Evolutionary conservation across 1,284 basidiomycete species (phyloP).

Genomic region (Wallemia mellicola): DNA sequence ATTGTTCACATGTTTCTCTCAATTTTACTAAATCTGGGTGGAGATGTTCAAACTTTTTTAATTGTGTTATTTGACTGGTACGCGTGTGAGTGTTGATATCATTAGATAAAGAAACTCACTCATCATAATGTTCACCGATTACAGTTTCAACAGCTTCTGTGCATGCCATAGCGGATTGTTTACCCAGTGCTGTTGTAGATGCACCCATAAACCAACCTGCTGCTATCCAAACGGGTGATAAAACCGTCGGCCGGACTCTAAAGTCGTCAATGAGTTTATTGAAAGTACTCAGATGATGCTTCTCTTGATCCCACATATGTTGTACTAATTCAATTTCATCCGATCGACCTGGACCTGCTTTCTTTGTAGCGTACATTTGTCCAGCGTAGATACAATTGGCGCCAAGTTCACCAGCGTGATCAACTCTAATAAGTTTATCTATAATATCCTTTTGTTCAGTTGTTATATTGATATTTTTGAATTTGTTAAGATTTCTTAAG

Average conservation of each 20-base stretch:
- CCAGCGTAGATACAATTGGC: conserved; percentile 80
- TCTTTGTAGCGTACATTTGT: conserved; percentile 18
- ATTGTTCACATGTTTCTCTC: conserved; percentile 44
- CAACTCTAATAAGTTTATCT: conserved; percentile 32
- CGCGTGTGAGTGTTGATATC: conserved; percentile 2
- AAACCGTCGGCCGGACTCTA: conserved; percentile 45
- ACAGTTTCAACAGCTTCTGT: conserved; percentile 93
- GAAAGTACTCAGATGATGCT: conserved; percentile 65
- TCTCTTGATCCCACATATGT: conserved; percentile 94
- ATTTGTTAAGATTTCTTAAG: neutral
- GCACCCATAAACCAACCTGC: conserved; percentile 63
- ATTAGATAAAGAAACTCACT: conserved; percentile 26
- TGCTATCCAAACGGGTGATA: conserved; percentile 54
- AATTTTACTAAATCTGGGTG: conserved; percentile 53
- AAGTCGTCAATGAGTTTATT: conserved; percentile 58
- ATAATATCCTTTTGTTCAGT: conserved; percentile 12
- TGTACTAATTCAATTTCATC: conserved; percentile 27
- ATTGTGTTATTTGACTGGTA: neutral
- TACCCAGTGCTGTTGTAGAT: conserved; percentile 58
- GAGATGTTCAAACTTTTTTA: conserved; percentile 10
- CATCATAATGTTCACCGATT: conserved; percentile 92
- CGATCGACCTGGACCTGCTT: conserved; percentile 32
- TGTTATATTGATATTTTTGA: conserved; percentile 7
- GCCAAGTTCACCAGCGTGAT: conserved; percentile 74
- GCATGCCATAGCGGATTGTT: conserved; percentile 87